Base-by-base conservation (phyloP, 768 basidiomycete species). In the Symmetrospora coprosmae region DNA sequence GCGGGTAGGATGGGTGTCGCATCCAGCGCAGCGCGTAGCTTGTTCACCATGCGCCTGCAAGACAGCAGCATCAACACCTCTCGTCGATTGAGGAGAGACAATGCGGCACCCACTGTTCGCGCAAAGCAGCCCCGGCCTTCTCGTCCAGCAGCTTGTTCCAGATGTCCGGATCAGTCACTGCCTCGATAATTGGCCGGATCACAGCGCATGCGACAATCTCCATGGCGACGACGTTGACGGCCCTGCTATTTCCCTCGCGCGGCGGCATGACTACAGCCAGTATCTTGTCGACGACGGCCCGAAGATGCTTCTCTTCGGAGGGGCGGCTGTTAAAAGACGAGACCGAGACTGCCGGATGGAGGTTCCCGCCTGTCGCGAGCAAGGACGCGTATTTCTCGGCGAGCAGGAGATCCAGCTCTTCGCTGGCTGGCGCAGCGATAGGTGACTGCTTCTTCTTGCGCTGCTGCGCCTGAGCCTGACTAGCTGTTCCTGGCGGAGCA, bases 71-170 rank as follows among this genome's bases (percentile, higher is more conserved):
- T 48, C 23, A 45, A 25, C 33, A 1, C n/a, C n/a, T n/a, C n/a
- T n/a, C n/a, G n/a, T n/a, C n/a, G n/a, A n/a, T n/a, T 8, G 14
- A 7, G 17, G 3, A 41, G 1, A 17, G 37, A 21, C 17, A 34
- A 23, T 38, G 8, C 37, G 28, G 33, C 3, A 66, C 77, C 59
- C 72, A 82, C 80, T 82, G 83, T 70, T 84, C 82, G 34, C 80
- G 79, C 46, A 85, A 82, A 21, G 79, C 80, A 49, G 78, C 80
- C n/a, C 80, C 80, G n/a, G 81, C 81, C 80, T 87, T 81, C 74
- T 90, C 83, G 72, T 96, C 91, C 49, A 96, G 86, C 35, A 81
- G 80, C 60, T 81, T 78, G 74, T 99, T 99, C 90, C 90, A 96
- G 65, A 94, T 94, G 72, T 99, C 94, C 4, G 90, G 87, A 71